Percentiles rank a stretch among this genome's conserved stretches.
Conservation (phyloP, 2,329 filamentous ascomycete genomes). For the Claviceps monticola region DNA sequence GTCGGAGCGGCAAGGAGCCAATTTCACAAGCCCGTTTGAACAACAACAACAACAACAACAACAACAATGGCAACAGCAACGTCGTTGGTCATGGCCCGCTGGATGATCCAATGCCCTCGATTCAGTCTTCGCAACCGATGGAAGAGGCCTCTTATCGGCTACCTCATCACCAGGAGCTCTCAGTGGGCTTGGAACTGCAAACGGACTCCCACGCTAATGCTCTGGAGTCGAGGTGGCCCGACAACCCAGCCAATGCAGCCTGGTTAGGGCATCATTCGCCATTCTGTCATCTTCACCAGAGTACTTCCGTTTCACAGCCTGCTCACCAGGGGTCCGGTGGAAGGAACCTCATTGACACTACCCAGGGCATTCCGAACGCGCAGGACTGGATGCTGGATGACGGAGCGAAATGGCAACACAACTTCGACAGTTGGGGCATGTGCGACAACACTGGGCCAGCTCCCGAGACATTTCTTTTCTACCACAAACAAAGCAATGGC, state of each 20-base stretch:
- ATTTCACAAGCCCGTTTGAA: conserved; percentile 16
- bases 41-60: neutral
- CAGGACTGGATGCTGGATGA: conserved; percentile 46
- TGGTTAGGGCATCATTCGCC: neutral
- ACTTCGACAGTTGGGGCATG: conserved; percentile 40
- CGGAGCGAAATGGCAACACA: conserved; percentile 42
- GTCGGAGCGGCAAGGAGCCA: conserved; percentile 22
- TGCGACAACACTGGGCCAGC: conserved; percentile 13
- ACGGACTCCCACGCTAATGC: conserved; percentile 11
- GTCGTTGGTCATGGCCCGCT: conserved; percentile 1
- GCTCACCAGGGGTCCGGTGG: conserved; percentile 9
- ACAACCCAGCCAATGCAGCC: neutral
- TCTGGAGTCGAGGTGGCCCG: conserved; percentile 14
- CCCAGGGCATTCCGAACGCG: conserved; percentile 24
- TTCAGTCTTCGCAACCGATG: conserved; percentile 5
- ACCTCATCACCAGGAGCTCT: neutral
- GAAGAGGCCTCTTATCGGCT: neutral
- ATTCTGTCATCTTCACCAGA: conserved; percentile 3
- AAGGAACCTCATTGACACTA: conserved; percentile 2
- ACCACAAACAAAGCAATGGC: conserved; percentile 9
- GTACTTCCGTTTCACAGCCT: conserved; percentile 3
- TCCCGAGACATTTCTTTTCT: conserved; percentile 18
- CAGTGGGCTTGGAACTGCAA: conserved; percentile 5
- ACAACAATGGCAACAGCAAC: neutral
- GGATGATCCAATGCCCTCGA: conserved; percentile 6